Percentiles rank a stretch among this genome's conserved stretches.
Conservation (phyloP, 2,329 filamentous ascomycete genomes). For the Colletotrichum melonis region DNA sequence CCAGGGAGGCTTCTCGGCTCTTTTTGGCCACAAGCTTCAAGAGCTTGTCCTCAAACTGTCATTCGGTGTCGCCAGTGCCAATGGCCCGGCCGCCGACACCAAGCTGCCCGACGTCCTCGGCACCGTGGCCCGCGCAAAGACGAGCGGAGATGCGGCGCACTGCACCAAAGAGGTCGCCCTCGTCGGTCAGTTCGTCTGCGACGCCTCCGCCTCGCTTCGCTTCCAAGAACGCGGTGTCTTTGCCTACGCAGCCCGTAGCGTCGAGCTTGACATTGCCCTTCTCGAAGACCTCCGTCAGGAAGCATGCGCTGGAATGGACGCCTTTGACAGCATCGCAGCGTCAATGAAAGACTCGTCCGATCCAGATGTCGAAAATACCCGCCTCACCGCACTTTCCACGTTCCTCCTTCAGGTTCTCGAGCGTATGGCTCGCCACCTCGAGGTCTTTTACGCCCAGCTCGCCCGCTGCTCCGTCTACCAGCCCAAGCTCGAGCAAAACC, state of each 20-base stretch:
- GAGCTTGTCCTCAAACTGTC: constrained; percentile 65
- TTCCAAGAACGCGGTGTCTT: constrained; percentile 65
- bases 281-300: constrained; percentile 64
- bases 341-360: constrained; percentile 42
- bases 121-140: constrained; percentile 54
- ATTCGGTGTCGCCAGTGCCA: constrained; percentile 57
- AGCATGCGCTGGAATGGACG: constrained; percentile 65
- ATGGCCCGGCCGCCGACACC: constrained; percentile 45
- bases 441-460: constrained; percentile 63
- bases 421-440: constrained; percentile 62
- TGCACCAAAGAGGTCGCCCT: constrained; percentile 61
- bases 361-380: constrained; percentile 49
- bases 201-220: constrained; percentile 55
- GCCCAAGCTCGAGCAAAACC: constrained; percentile 63
- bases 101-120: constrained; percentile 59
- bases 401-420: constrained; percentile 64
- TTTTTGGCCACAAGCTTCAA: constrained; percentile 63
- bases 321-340: constrained; percentile 58
- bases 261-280: constrained; percentile 63
- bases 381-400: constrained; percentile 51
- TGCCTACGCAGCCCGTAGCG: constrained; percentile 58
- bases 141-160: constrained; percentile 55
- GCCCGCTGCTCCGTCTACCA: constrained; percentile 61
- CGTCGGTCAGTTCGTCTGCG: constrained; percentile 60
- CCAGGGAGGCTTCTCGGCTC: constrained; percentile 60